A percentile compares a stretch with the other conserved stretches of the same genome.
These are phyloP conservation scores for Gelatoporia subvermispora DNA, from an alignment of 768 basidiomycete species.

Conservation along the genomic window DNA sequence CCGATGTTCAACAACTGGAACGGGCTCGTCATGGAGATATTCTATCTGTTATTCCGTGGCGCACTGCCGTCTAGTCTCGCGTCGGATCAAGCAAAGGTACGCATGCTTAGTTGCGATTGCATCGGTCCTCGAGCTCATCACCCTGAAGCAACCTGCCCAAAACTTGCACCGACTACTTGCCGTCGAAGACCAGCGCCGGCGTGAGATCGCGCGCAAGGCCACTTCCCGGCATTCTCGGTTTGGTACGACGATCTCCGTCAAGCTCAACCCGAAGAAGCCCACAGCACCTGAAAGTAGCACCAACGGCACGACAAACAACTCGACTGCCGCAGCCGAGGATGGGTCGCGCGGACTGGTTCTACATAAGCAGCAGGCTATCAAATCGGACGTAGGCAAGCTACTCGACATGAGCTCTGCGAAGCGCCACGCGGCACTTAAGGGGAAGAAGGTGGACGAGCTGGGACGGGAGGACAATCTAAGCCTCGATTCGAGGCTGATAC, in stretches of 20 bases:
- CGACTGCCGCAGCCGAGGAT: constrained; percentile 16
- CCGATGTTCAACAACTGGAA: constrained; percentile 84
- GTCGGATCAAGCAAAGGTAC: constrained; percentile 62
- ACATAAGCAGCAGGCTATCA: constrained; percentile 81
- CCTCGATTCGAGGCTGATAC: constrained; percentile 52
- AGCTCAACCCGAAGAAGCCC: constrained; percentile 54
- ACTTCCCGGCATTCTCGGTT: constrained; percentile 91
- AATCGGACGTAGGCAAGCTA: constrained; percentile 58
- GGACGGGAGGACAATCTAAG: constrained; percentile 63
- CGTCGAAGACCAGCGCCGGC: constrained; percentile 63
- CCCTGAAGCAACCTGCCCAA: constrained; percentile 56
- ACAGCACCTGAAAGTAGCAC: constrained; percentile 19
- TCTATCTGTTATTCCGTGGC: constrained; percentile 86
- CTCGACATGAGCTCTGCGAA: constrained; percentile 52
- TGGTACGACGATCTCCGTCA: constrained; percentile 89
- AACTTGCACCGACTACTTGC: constrained; percentile 74
- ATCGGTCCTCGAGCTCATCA: constrained; percentile 1
- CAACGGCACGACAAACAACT: too few relatives aligned
- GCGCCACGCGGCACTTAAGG: constrained; percentile 47
- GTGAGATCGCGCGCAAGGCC: constrained; percentile 45
- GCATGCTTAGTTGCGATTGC: constrained; percentile 9
- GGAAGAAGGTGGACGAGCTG: constrained; percentile 67
- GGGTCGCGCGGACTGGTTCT: constrained; percentile 62
- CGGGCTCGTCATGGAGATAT: constrained; percentile 85
- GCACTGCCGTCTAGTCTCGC: constrained; percentile 58